These are phyloP conservation scores for Cyclotella kingstonii DNA, from an alignment of 108 stramenopile species.

Conservation along the genomic window DNA sequence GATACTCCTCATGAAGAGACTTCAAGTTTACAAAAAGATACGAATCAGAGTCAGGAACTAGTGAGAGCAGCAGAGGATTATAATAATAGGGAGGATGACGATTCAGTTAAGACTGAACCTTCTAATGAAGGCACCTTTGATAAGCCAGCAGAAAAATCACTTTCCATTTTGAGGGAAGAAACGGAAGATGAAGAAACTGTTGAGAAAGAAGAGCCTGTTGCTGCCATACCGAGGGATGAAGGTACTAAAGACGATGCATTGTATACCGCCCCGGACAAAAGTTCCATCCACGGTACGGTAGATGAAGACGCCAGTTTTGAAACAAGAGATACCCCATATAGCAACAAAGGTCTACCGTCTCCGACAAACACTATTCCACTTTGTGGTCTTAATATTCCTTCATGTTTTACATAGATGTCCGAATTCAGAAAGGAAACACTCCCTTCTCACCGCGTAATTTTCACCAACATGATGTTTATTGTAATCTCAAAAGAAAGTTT, in stretches of 20 bases:
- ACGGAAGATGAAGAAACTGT: conserved; percentile 13
- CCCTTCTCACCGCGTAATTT: no score
- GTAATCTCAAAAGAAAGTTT: no score
- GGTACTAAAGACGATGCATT: conserved; percentile 8
- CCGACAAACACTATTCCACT: no score
- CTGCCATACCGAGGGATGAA: conserved; percentile 6
- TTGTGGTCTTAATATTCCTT: conserved; percentile 3
- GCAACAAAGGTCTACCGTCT: no score
- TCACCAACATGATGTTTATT: no score
- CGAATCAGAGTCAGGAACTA: neutral
- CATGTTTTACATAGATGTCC: no score
- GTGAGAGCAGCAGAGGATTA: neutral
- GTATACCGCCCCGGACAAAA: neutral
- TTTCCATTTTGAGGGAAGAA: conserved; percentile 29
- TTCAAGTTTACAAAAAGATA: neutral
- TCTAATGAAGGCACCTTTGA: conserved; percentile 1
- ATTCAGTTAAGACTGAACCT: conserved; percentile 7
- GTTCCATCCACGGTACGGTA: neutral
- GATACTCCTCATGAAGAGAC: neutral
- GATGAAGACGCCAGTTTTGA: conserved; percentile 7
- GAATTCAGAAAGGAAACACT: no score
- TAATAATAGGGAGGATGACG: conserved; percentile 3
- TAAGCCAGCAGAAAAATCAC: conserved; percentile 4
- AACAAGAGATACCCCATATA: neutral
- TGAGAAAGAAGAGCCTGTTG: conserved; percentile 7